phyloP scores from a whole-genome alignment of 2,329 filamentous ascomycete species.

The Colletotrichum sp. region DNA sequence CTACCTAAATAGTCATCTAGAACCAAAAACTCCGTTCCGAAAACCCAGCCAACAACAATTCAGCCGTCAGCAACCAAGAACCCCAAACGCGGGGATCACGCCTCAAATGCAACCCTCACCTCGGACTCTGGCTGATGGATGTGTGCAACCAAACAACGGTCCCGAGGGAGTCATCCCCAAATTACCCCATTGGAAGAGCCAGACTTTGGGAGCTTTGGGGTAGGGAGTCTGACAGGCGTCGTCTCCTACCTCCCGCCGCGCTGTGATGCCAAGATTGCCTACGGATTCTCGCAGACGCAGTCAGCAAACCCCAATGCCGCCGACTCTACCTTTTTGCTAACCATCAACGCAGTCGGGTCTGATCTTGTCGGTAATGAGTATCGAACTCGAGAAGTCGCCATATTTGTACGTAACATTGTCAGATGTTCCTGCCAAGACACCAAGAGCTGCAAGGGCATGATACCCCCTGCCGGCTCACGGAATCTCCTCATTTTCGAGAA shows the following conservation, averaged over 20 bases:
- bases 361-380: neutral
- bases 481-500: neutral
- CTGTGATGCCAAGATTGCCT: neutral
- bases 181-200: neutral
- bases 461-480: neutral
- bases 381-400: neutral
- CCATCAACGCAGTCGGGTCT: neutral
- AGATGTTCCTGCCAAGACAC: neutral
- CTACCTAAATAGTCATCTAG: neutral
- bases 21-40: neutral
- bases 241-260: neutral
- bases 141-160: too few species aligned
- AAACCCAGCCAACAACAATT: neutral
- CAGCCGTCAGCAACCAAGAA: neutral
- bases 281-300: neutral
- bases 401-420: neutral
- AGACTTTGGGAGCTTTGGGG: neutral
- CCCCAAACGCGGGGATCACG: neutral
- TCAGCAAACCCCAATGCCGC: neutral
- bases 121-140: neutral
- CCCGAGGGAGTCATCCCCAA: neutral
- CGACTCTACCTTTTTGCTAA: neutral
- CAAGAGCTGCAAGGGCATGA: neutral
- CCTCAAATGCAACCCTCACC: neutral
- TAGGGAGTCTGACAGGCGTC: neutral